Evolutionary conservation across 2,329 filamentous ascomycete species (phyloP).

Genomic region (Pseudogymnoascus destructans): DNA sequence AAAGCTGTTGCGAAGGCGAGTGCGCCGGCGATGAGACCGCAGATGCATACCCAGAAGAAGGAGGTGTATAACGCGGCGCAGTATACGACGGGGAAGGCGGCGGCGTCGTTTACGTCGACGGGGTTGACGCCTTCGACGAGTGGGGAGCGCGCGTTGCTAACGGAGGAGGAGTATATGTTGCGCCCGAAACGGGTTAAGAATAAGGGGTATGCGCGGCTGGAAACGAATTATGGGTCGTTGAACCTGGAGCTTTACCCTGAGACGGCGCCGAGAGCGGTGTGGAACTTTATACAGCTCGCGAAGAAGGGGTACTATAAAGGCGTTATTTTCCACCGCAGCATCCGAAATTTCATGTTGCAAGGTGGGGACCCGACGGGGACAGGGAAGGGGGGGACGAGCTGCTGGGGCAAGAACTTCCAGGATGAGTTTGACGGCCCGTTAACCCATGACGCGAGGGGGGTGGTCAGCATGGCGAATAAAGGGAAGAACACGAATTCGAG

Average conservation of each 20-base stretch:
- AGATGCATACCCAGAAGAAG: slow-evolving; percentile 44
- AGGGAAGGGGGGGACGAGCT: slow-evolving; percentile 74
- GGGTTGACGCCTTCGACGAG: slow-evolving; percentile 87
- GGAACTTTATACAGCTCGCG: slow-evolving; percentile 85
- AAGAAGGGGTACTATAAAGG: slow-evolving; percentile 83
- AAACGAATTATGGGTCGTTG: slow-evolving; percentile 71
- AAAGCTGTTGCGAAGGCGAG: slow-evolving; percentile 27
- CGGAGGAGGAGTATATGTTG: slow-evolving; percentile 94
- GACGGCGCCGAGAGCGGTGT: slow-evolving; percentile 81
- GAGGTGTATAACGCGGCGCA: slow-evolving; percentile 71
- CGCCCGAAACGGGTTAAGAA: slow-evolving; percentile 77
- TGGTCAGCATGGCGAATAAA: slow-evolving; percentile 94
- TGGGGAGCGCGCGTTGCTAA: slow-evolving; percentile 70
- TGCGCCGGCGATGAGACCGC: slow-evolving; percentile 26
- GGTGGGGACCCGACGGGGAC: slow-evolving; percentile 90
- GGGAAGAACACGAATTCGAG: slow-evolving; percentile 94
- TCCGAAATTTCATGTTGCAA: slow-evolving; percentile 95
- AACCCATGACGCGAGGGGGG: slow-evolving; percentile 68
- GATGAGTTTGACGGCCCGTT: slow-evolving; percentile 87
- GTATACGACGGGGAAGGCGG: slow-evolving; percentile 82
- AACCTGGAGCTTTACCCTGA: slow-evolving; percentile 87
- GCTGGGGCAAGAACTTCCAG: slow-evolving; percentile 89
- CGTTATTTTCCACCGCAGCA: slow-evolving; percentile 83
- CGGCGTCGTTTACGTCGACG: slow-evolving; percentile 90
- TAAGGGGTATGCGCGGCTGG: slow-evolving; percentile 83